Evolutionary conservation across 1,284 basidiomycete species (phyloP).

Genomic region (Microbotryum silenes-acaulis): DNA sequence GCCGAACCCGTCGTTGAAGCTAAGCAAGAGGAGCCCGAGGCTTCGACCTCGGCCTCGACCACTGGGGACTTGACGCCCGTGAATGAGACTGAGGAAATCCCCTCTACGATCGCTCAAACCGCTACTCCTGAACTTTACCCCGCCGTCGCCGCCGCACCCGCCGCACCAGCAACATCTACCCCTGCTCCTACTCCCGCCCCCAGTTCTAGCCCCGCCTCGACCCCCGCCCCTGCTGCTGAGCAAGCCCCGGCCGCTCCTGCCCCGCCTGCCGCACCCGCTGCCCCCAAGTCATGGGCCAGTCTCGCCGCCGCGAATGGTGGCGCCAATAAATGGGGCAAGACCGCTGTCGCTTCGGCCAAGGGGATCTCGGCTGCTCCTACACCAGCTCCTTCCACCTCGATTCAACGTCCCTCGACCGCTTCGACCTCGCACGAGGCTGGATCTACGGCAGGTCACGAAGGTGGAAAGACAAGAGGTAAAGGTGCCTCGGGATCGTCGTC

Average conservation of each 20-base stretch:
- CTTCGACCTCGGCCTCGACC: not conserved
- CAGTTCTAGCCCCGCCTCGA: constrained; percentile 31
- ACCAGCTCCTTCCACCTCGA: not conserved
- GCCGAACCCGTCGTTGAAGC: constrained; percentile 20
- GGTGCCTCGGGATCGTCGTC: too few relatives aligned
- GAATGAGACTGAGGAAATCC: constrained; percentile 36
- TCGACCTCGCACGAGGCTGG: not conserved
- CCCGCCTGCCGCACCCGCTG: constrained; percentile 49
- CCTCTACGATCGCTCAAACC: constrained; percentile 8
- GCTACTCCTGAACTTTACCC: constrained; percentile 33
- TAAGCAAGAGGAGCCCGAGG: constrained; percentile 20
- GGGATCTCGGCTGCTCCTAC: constrained; percentile 15
- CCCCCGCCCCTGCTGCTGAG: constrained; percentile 35
- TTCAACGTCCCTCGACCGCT: not conserved
- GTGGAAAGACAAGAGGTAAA: too few relatives aligned
- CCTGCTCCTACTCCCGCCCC: constrained; percentile 37
- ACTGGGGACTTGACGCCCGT: constrained; percentile 1
- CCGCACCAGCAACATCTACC: constrained; percentile 35
- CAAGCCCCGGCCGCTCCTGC: constrained; percentile 41
- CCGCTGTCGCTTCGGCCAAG: constrained; percentile 7
- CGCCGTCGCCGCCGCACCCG: not conserved
- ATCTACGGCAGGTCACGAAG: not conserved
- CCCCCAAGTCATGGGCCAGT: constrained; percentile 79
- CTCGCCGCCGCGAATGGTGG: constrained; percentile 63
- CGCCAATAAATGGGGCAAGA: constrained; percentile 61